Evolutionary conservation across 2,329 filamentous ascomycete genomes (phyloP).

Genomic region (Incumbomyces delicatus): DNA sequence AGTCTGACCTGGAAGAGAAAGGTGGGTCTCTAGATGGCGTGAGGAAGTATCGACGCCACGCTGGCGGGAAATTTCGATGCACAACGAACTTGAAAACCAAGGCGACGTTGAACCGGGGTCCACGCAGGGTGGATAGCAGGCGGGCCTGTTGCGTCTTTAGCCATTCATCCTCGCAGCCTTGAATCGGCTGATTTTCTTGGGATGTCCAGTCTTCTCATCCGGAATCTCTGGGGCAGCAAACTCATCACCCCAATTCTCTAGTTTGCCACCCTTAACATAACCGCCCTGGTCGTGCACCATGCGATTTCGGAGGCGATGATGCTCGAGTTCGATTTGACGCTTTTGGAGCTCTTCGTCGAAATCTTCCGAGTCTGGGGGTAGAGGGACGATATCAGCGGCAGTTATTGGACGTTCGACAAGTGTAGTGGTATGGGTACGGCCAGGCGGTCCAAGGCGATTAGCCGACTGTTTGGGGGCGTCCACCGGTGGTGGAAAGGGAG

Average conservation of each 20-base stretch:
- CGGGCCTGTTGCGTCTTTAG: not conserved
- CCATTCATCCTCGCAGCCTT: slow-evolving; percentile 34
- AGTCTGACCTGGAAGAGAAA: too few species aligned
- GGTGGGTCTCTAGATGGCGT: too few species aligned
- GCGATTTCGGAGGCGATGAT: slow-evolving; percentile 70
- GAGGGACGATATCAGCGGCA: slow-evolving; percentile 22
- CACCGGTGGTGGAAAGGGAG: slow-evolving; percentile 25
- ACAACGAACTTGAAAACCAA: not conserved
- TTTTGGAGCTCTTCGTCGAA: slow-evolving; percentile 63
- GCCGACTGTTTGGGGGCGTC: slow-evolving; percentile 18
- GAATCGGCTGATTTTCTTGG: slow-evolving; percentile 37
- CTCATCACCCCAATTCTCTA: slow-evolving; percentile 49
- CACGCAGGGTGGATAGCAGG: not conserved
- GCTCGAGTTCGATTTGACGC: slow-evolving; percentile 71
- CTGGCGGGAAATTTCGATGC: too few species aligned
- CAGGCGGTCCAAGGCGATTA: slow-evolving; percentile 12
- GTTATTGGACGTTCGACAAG: slow-evolving; percentile 43
- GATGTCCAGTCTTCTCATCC: slow-evolving; percentile 33
- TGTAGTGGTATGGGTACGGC: slow-evolving; percentile 47
- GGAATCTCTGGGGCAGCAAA: slow-evolving; percentile 51
- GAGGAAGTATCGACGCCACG: too few species aligned
- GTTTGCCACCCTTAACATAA: slow-evolving; percentile 47
- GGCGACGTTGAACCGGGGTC: not conserved
- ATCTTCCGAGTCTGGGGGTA: slow-evolving; percentile 48
- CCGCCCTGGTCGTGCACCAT: slow-evolving; percentile 77